Evolutionary conservation across 345 rosid genomes (phyloP).

Genomic region (Hibiscus tridactylites): DNA sequence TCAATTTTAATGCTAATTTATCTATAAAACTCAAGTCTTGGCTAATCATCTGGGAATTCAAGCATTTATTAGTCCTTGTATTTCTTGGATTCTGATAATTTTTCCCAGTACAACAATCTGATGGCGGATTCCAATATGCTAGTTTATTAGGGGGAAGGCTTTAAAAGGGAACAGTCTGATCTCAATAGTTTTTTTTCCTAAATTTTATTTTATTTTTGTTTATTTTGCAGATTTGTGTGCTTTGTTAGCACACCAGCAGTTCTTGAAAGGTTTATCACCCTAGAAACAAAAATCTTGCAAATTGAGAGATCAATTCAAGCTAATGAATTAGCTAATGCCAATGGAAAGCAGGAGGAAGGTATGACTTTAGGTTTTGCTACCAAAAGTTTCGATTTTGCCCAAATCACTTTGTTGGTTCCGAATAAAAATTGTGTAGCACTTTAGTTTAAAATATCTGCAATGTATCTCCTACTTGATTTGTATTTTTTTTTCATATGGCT

Average conservation of each 20-base stretch:
- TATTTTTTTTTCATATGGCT: too few species aligned
- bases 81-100: neutral
- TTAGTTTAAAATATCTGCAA: too few species aligned
- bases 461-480: too few species aligned
- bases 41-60: neutral
- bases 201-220: too few species aligned
- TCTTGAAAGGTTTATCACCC: slow-evolving; percentile 66
- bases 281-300: slow-evolving; percentile 74
- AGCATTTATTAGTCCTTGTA: neutral
- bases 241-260: slow-evolving; percentile 80
- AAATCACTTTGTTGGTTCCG: too few species aligned
- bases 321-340: slow-evolving; percentile 30
- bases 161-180: neutral
- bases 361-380: neutral
- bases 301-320: slow-evolving; percentile 57
- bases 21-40: neutral
- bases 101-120: too few species aligned
- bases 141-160: neutral
- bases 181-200: neutral
- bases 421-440: too few species aligned
- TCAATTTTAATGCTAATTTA: neutral
- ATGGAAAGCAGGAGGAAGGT: slow-evolving; percentile 43
- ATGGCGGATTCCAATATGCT: neutral
- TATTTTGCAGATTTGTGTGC: slow-evolving; percentile 55
- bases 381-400: too few species aligned